Percentiles rank a stretch among this genome's conserved stretches.
Evolutionary conservation across 306 rosid genomes (phyloP).

Genomic region (Canavalia ensiformis): DNA sequence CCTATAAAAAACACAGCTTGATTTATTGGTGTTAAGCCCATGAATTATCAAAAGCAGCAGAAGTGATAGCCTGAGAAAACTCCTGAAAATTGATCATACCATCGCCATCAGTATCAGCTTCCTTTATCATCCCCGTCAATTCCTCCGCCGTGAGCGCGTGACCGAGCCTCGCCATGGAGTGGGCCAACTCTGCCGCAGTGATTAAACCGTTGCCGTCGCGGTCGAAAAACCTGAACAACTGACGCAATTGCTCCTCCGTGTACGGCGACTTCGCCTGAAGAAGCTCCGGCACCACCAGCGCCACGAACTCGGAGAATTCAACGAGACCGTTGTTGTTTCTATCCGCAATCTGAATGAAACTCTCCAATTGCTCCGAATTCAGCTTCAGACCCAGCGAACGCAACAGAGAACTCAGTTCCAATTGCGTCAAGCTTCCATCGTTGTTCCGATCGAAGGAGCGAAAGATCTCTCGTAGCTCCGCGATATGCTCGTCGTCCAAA

Average conservation of each 20-base stretch:
- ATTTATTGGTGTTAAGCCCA: conserved; percentile 58
- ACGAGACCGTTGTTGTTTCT: conserved; percentile 81
- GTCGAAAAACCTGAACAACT: conserved; percentile 77
- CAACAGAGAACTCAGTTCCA: conserved; percentile 83
- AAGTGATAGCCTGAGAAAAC: conserved; percentile 78
- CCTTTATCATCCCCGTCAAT: conserved; percentile 87
- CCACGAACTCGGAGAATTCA: conserved; percentile 85
- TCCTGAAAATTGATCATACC: conserved; percentile 82
- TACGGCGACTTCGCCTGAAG: conserved; percentile 83
- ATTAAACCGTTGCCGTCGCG: conserved; percentile 91
- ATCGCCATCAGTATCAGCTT: conserved; percentile 90
- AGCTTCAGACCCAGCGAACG: conserved; percentile 89
- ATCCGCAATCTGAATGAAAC: conserved; percentile 75
- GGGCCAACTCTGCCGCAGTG: conserved; percentile 92
- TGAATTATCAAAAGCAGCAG: conserved; percentile 91
- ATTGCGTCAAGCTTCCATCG: conserved; percentile 88
- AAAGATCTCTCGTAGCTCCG: conserved; percentile 82
- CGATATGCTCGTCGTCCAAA: conserved; percentile 83
- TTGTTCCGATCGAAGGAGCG: conserved; percentile 90
- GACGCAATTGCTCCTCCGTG: conserved; percentile 75
- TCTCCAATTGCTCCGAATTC: conserved; percentile 79
- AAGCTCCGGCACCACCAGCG: conserved; percentile 79
- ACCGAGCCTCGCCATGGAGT: conserved; percentile 90
- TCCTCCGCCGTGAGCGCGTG: conserved; percentile 90
- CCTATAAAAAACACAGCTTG: not conserved